phyloP scores from a whole-genome alignment of 495 filamentous ascomycete genomes.

The Amorphotheca resinae region DNA sequence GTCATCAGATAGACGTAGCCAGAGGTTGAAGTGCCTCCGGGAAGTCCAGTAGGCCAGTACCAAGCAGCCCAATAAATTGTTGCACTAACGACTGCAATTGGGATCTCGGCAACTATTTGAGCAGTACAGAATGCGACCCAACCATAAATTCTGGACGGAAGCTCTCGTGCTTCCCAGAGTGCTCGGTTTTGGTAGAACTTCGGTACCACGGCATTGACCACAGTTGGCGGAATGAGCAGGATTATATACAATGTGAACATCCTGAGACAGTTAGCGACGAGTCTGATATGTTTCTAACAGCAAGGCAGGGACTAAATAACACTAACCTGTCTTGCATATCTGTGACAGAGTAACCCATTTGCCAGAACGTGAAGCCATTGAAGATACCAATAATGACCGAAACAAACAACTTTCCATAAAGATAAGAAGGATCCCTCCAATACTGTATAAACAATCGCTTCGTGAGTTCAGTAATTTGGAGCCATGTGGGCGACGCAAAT shows the following conservation, averaged over 20 bases:
- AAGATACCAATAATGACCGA: conserved; percentile 31
- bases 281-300: neutral
- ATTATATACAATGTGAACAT: conserved; percentile 72
- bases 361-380: conserved; percentile 42
- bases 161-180: conserved; percentile 66
- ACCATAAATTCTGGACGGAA: conserved; percentile 64
- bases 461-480: conserved; percentile 27
- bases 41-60: conserved; percentile 70
- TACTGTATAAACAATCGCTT: conserved; percentile 38
- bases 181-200: conserved; percentile 71
- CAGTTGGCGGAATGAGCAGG: conserved; percentile 51
- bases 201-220: conserved; percentile 66
- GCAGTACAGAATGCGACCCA: conserved; percentile 77
- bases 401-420: conserved; percentile 62
- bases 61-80: conserved; percentile 64
- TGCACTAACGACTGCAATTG: conserved; percentile 47
- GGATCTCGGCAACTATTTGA: conserved; percentile 65
- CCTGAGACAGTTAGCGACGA: conserved; percentile 58
- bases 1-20: conserved; percentile 82
- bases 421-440: conserved; percentile 62
- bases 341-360: conserved; percentile 27
- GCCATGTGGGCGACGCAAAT: conserved; percentile 32
- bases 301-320: neutral
- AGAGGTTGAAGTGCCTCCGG: conserved; percentile 48
- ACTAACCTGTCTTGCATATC: conserved; percentile 67